Base-by-base conservation (phyloP, 352 stramenopile species). In the Phytophthora syringae region DNA sequence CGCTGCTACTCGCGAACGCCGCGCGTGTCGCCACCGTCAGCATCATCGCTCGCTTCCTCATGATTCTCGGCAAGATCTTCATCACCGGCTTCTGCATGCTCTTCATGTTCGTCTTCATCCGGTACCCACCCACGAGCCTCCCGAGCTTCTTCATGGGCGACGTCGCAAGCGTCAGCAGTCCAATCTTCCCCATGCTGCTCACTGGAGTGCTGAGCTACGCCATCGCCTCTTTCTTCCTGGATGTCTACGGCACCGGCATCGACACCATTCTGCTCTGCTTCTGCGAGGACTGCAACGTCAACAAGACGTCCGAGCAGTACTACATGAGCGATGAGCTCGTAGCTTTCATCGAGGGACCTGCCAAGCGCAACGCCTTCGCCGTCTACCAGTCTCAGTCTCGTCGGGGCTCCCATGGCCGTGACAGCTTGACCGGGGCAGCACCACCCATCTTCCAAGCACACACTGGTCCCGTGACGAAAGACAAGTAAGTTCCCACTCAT, bases 1-100 rank as follows among this genome's bases (percentile, higher is more conserved):
- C 95, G 58, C 80, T 99, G 34, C 93, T 99, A 27, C 77, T 98
- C 36, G 87, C 94, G 30, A 99, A 99, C 80, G 90, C 97, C 22
- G 80, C 86, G 45, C 87, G 95, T 7, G 90, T 99, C 45, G 85
- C 85, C 25, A 93, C 86, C 6, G 87, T 96, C 52, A 91, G 79
- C 55, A 82, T 95, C 68, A 77, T 97, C 64, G 82, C 86, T 21
- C 77, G 74, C 20, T 90, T 97, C 72, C 81, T 97, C 20, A 81
- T 97, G 68, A 61, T 90, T 44, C 61, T 97, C n/a, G 92, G 88
- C 61, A 97, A 97, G 68, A 58, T 97, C 25, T 90, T 92, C 65
- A 95, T 97, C 76, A 88, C 84, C 16, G 72, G 67, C 12, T 88
- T 88, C 54, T 81, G 74, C 43, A 89, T 88, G 77, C 78, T 94